These are phyloP conservation scores for Rheum nobile DNA, from an alignment of 148 eudicot genomes.

Conservation along the genomic window DNA sequence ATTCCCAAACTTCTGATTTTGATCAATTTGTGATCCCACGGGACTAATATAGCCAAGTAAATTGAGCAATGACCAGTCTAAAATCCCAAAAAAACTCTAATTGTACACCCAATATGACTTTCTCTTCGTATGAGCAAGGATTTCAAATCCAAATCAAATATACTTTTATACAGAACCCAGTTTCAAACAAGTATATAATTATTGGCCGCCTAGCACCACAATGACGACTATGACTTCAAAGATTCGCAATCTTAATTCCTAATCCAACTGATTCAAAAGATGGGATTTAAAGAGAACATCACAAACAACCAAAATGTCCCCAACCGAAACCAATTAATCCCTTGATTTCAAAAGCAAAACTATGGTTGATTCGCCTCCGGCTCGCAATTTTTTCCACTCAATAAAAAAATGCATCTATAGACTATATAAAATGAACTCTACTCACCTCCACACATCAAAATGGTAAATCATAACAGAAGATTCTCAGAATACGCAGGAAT, in stretches of 20 bases:
- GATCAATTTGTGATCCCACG: neutral
- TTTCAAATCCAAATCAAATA: constrained; percentile 1
- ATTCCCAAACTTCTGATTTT: neutral
- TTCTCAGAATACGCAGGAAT: neutral
- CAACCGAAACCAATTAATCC: constrained; percentile 1
- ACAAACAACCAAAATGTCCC: neutral
- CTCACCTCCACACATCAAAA: neutral
- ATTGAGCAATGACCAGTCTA: neutral
- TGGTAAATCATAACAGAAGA: neutral
- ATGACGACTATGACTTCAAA: neutral
- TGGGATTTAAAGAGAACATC: neutral
- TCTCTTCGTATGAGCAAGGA: neutral
- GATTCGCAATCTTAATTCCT: neutral
- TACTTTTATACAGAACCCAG: neutral
- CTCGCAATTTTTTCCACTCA: neutral
- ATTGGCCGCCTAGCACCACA: neutral
- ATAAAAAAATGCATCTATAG: neutral
- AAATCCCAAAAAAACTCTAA: neutral
- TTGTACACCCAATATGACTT: neutral
- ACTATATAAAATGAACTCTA: neutral
- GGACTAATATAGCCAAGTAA: neutral
- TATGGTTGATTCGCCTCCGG: constrained; percentile 1
- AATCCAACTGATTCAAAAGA: neutral
- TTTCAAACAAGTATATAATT: neutral
- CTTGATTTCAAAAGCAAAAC: neutral